Percentiles rank a stretch among this genome's conserved stretches.
Evolutionary conservation across 768 basidiomycete species (phyloP).

Genomic region (Tephrocybe rancida): DNA sequence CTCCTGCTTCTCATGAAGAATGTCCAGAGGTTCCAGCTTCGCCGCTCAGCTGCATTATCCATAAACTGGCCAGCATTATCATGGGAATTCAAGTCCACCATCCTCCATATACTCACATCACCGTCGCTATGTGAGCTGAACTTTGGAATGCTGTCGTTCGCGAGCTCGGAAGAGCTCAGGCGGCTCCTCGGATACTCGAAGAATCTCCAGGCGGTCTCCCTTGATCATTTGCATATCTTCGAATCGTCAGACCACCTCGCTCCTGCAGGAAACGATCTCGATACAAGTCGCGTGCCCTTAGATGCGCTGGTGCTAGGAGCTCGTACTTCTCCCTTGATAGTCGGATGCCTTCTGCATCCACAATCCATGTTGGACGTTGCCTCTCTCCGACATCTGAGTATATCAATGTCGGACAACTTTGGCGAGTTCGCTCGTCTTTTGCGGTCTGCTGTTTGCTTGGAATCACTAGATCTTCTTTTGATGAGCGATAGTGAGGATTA

Average conservation of each 20-base stretch:
- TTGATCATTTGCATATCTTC: conserved; percentile 19
- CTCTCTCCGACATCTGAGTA: conserved; percentile 22
- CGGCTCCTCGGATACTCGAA: conserved; percentile 18
- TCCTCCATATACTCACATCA: conserved; percentile 20
- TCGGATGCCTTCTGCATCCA: conserved; percentile 24
- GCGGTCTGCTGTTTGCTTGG: conserved; percentile 21
- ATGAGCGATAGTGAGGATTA: conserved; percentile 26
- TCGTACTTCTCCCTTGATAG: conserved; percentile 25
- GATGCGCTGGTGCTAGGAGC: conserved; percentile 27
- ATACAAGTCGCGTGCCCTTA: conserved; percentile 11
- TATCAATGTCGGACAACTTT: conserved; percentile 29
- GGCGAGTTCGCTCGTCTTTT: conserved; percentile 25
- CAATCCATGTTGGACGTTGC: conserved; percentile 18
- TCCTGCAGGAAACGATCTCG: neutral
- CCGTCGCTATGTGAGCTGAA: conserved; percentile 22
- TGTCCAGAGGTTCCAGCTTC: conserved; percentile 23
- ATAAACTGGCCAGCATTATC: conserved; percentile 23
- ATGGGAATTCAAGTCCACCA: conserved; percentile 12
- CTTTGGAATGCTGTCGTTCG: conserved; percentile 22
- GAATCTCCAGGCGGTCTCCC: conserved; percentile 20
- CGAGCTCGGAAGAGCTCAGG: conserved; percentile 15
- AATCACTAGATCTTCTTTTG: conserved; percentile 24
- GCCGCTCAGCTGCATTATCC: conserved; percentile 20
- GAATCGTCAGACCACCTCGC: neutral
- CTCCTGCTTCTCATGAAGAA: conserved; percentile 22